These are phyloP conservation scores for Amanita rubescens DNA, from an alignment of 768 basidiomycete species.

Conservation along the genomic window DNA sequence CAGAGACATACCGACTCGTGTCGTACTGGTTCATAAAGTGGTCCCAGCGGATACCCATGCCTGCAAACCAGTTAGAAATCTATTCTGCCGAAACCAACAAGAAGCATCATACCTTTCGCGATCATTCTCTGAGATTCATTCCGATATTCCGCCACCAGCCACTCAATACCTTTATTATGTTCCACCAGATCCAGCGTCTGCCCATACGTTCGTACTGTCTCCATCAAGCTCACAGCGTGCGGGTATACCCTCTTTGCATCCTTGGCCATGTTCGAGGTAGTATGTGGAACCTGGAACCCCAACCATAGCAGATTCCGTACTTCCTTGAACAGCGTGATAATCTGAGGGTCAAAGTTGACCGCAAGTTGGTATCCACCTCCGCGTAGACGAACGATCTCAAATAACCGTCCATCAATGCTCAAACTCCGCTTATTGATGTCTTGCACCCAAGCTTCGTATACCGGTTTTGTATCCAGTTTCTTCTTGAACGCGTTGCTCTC, in stretches of 20 bases:
- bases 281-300: conserved; percentile 91
- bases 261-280: conserved; percentile 94
- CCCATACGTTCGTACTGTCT: conserved; percentile 96
- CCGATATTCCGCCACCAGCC: conserved; percentile 90
- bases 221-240: conserved; percentile 97
- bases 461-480: conserved; percentile 90
- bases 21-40: conserved; percentile 95
- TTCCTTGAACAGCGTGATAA: conserved; percentile 98
- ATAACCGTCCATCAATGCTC: conserved; percentile 85
- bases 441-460: conserved; percentile 94
- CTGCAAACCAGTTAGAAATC: conserved; percentile 29
- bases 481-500: conserved; percentile 89
- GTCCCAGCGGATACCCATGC: conserved; percentile 96
- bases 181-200: conserved; percentile 93
- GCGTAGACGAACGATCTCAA: conserved; percentile 77
- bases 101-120: conserved; percentile 53
- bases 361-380: conserved; percentile 80
- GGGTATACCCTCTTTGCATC: conserved; percentile 98
- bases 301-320: conserved; percentile 94
- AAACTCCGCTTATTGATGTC: conserved; percentile 93
- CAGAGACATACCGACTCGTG: conserved; percentile 63
- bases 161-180: conserved; percentile 84
- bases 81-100: neutral
- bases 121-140: conserved; percentile 94
- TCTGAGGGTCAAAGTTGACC: conserved; percentile 97